A percentile compares a stretch with the other conserved stretches of the same genome.
These are phyloP conservation scores for Pichia nakasei DNA, from an alignment of 805 yeast genomes.

Conservation along the genomic window DNA sequence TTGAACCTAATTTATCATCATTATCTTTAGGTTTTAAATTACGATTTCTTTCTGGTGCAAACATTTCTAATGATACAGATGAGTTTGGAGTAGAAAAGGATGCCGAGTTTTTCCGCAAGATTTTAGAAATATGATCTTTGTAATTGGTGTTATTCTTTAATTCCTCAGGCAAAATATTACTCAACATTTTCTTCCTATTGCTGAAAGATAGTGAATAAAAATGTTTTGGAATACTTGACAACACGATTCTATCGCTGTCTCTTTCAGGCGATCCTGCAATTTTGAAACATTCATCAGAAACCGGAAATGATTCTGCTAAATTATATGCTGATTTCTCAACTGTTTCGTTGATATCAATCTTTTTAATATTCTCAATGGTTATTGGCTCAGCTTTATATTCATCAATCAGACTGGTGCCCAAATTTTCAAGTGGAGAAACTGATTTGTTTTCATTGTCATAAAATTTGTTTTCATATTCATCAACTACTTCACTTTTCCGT, in stretches of 20 bases:
- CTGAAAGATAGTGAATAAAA: slow-evolving; percentile 45
- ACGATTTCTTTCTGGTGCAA: slow-evolving; percentile 8
- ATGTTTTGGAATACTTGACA: slow-evolving; percentile 39
- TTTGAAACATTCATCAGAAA: slow-evolving; percentile 16
- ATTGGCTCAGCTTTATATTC: slow-evolving; percentile 15
- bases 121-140: slow-evolving; percentile 23
- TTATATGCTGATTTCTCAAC: not conserved
- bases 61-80: slow-evolving; percentile 13
- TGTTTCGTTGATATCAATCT: not conserved
- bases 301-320: slow-evolving; percentile 6
- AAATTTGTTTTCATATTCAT: not conserved
- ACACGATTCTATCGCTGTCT: slow-evolving; percentile 32
- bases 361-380: slow-evolving; percentile 20
- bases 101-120: slow-evolving; percentile 21
- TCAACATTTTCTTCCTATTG: slow-evolving; percentile 33
- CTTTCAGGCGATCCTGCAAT: slow-evolving; percentile 26
- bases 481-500: no score
- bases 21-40: slow-evolving; percentile 7
- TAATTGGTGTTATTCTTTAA: slow-evolving; percentile 22
- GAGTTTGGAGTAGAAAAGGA: slow-evolving; percentile 12
- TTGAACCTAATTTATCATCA: slow-evolving; percentile 57
- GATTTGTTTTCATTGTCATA: not conserved
- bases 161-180: slow-evolving; percentile 21
- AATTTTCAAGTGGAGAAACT: not conserved
- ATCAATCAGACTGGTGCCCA: not conserved